These are phyloP conservation scores for Zygoascus hellenicus DNA, from an alignment of 1,139 yeast species.

Conservation along the genomic window DNA sequence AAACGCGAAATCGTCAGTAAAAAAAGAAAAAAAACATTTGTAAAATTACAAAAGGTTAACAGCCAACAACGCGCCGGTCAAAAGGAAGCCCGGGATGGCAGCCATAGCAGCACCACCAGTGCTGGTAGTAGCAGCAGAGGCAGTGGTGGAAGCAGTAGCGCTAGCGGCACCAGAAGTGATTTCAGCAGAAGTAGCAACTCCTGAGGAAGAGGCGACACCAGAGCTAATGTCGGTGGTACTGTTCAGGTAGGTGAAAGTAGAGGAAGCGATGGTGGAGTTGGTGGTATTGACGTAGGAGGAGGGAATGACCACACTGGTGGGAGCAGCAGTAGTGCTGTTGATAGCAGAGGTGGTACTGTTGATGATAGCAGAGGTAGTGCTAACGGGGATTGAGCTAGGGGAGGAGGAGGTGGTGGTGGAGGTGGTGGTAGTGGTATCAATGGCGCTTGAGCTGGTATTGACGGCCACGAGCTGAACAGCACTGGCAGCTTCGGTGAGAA, in stretches of 20 bases:
- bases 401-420: constrained; percentile 12
- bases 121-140: constrained; percentile 9
- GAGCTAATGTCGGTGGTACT: constrained; percentile 1
- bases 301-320: constrained; percentile 5
- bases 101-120: constrained; percentile 9
- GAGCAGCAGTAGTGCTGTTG: constrained; percentile 10
- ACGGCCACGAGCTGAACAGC: constrained; percentile 16
- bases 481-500: constrained; percentile 15
- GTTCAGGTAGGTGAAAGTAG: background rate
- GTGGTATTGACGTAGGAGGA: background rate
- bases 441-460: constrained; percentile 5
- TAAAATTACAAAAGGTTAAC: constrained; percentile 10
- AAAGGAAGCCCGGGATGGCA: constrained; percentile 10
- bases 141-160: constrained; percentile 9
- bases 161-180: constrained; percentile 8
- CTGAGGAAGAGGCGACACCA: constrained; percentile 6
- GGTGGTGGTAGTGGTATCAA: constrained; percentile 13
- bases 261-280: constrained; percentile 1
- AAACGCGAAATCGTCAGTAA: background rate
- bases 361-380: constrained; percentile 8
- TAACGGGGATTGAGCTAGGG: constrained; percentile 10
- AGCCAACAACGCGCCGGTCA: constrained; percentile 13
- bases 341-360: constrained; percentile 12
- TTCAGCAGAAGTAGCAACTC: background rate
- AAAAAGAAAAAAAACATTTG: background rate